Conservation (phyloP, 2,329 filamentous ascomycete species). For the Botrytis deweyae region DNA sequence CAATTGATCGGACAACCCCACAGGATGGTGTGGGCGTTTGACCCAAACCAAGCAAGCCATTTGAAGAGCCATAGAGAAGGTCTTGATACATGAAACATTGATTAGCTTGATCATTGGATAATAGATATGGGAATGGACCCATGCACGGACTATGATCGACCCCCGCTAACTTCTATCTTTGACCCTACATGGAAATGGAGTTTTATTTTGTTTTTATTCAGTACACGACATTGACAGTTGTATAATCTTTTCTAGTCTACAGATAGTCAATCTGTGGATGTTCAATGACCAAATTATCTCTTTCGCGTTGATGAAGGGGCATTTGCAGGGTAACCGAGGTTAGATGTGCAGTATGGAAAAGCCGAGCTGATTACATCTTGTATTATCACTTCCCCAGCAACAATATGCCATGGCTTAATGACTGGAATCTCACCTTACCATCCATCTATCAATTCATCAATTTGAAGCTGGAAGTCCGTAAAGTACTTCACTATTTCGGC, state of each 20-base stretch:
- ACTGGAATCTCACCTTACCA: not conserved
- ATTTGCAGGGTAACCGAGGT: not conserved
- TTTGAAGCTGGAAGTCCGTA: conserved; percentile 17
- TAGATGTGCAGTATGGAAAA: not conserved
- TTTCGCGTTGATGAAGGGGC: conserved; percentile 1
- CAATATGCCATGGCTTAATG: no score
- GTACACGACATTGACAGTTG: not conserved
- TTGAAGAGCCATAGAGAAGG: not conserved
- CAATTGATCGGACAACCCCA: conserved; percentile 18
- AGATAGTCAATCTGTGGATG: not conserved
- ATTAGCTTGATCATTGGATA: not conserved
- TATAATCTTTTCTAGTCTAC: not conserved
- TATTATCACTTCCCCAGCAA: not conserved
- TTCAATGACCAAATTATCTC: not conserved
- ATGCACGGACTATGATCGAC: conserved; percentile 14
- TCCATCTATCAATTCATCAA: not conserved
- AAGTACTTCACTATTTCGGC: not conserved
- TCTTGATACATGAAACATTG: conserved; percentile 4
- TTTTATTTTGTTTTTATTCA: not conserved
- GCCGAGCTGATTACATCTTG: conserved; percentile 2
- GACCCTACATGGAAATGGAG: not conserved
- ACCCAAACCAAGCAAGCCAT: not conserved
- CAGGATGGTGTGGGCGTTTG: conserved; percentile 9
- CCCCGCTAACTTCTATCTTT: conserved; percentile 1
- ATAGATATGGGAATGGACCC: not conserved